A percentile compares a stretch with the other conserved stretches of the same genome.
Evolutionary conservation across 371 early-diverging fungal genomes (phyloP).

Genomic region (Saksenaea oblongispora): DNA sequence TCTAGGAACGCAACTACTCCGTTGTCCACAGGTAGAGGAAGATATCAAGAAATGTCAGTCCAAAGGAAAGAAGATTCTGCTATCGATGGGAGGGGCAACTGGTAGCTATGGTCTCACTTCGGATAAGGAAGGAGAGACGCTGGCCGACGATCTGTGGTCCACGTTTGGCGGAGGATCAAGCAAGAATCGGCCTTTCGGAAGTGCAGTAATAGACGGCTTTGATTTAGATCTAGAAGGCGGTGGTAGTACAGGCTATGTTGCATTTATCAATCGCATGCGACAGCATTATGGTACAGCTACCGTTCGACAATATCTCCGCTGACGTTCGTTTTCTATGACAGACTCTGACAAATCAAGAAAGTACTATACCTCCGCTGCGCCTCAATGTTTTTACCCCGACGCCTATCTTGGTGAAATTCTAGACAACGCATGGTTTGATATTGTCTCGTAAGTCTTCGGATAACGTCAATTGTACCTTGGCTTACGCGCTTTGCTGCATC

Average conservation of each 20-base stretch:
- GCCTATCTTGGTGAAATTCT: slow-evolving; percentile 39
- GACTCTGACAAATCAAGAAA: slow-evolving; percentile 20
- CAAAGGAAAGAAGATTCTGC: slow-evolving; percentile 49
- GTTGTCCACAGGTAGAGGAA: slow-evolving; percentile 59
- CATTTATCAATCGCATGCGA: slow-evolving; percentile 42
- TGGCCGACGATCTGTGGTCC: slow-evolving; percentile 67
- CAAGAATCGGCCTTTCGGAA: slow-evolving; percentile 27
- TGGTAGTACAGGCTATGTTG: slow-evolving; percentile 42
- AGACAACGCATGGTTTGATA: slow-evolving; percentile 45
- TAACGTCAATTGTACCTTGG: background rate
- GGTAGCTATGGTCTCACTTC: slow-evolving; percentile 58
- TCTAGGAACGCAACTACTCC: slow-evolving; percentile 51
- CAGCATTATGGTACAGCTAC: slow-evolving; percentile 20
- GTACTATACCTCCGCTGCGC: slow-evolving; percentile 48
- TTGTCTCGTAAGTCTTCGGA: slow-evolving; percentile 20
- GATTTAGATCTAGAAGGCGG: slow-evolving; percentile 49
- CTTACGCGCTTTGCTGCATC: background rate
- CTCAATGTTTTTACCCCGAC: slow-evolving; percentile 58
- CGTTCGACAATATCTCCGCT: background rate
- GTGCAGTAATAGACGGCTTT: slow-evolving; percentile 43
- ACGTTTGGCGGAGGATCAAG: slow-evolving; percentile 57
- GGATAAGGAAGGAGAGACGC: slow-evolving; percentile 41
- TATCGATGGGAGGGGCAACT: slow-evolving; percentile 66
- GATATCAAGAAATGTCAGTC: slow-evolving; percentile 60
- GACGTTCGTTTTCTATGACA: slow-evolving; percentile 7